Percentiles rank a stretch among this genome's conserved stretches.
These are phyloP conservation scores for Musa balbisiana DNA, from an alignment of 202 grass and related monocot genomes.

Conservation along the genomic window DNA sequence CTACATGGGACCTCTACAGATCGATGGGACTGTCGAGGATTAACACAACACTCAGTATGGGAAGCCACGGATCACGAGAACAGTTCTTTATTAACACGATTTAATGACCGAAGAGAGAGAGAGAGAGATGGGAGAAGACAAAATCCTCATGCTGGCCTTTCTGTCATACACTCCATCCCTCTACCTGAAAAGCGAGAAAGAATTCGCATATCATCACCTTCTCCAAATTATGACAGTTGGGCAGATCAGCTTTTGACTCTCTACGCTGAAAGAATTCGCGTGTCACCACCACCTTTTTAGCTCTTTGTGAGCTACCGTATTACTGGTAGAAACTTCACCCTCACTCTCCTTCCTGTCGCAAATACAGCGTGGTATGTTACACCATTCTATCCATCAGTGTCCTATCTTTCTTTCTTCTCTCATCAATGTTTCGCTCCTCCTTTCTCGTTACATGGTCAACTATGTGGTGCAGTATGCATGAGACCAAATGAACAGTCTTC, in stretches of 20 bases:
- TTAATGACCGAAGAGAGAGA: slow-evolving; percentile 27
- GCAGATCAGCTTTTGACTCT: not conserved
- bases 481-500: not conserved
- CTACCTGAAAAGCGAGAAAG: not conserved
- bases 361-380: not conserved
- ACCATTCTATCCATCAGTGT: not conserved
- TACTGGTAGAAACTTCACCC: not conserved
- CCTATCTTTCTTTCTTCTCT: not conserved
- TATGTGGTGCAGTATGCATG: not conserved
- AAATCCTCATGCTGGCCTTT: not conserved
- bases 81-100: slow-evolving; percentile 34
- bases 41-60: slow-evolving; percentile 12
- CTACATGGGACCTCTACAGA: not conserved
- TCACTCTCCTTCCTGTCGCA: not conserved
- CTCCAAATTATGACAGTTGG: not conserved
- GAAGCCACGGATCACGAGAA: slow-evolving; percentile 37
- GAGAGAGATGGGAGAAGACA: not conserved
- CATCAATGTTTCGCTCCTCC: too few species aligned
- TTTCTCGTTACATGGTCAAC: not conserved
- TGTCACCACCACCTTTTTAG: slow-evolving; percentile 7
- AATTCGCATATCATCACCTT: not conserved
- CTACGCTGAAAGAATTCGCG: not conserved
- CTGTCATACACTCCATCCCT: not conserved
- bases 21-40: not conserved
- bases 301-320: too few species aligned